Base-by-base conservation (phyloP, 2,329 filamentous ascomycete genomes). In the Aspergillus fischeri region DNA sequence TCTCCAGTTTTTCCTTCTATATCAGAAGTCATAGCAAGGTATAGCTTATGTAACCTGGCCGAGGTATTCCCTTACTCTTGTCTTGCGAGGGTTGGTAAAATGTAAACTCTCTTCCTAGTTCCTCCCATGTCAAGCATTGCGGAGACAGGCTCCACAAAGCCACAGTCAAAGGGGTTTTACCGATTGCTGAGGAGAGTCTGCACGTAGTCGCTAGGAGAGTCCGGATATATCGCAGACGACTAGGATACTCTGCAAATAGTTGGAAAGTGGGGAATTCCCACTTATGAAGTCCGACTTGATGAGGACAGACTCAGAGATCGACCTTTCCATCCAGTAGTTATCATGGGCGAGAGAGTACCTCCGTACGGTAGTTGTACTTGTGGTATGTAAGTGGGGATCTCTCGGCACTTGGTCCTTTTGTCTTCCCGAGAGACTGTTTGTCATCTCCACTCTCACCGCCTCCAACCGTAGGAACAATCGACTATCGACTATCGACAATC, bases 361-460 rank as follows among this genome's bases (percentile, higher is more conserved):
- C n/a, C n/a, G n/a, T n/a, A n/a, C n/a, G n/a, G n/a, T 29, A 29
- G 28, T 11, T 29, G 28, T 29, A 29, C 28, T 1, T 35, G 4
- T 35, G 4, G 32, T 35, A 14, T 17, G 14, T 14, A 45, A 45
- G 42, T 21, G 42, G 42, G 11, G 42, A 44, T 20, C 41, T 3
- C 2, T 44, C 64, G 65, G 64, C 65, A 66, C 55, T 65, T 67
- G 59, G 48, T 50, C 27, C 56, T 44, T 11, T 45, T 27, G 9
- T n/a, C 53, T 48, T 61, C 61, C 63, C 63, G 61, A 64, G 62
- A 54, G 10, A 29, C 10, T 29, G 10, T 29, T 52, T 21, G 49
- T 28, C 38, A 28, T 25, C 9, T 10, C 4, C 45, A 38, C 10
- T 44, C 35, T 38, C 45, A 50, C 20, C 52, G 29, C 29, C 28